Conservation (phyloP, 208 protist genomes). For the Blastocrithidia nonstop region DNA sequence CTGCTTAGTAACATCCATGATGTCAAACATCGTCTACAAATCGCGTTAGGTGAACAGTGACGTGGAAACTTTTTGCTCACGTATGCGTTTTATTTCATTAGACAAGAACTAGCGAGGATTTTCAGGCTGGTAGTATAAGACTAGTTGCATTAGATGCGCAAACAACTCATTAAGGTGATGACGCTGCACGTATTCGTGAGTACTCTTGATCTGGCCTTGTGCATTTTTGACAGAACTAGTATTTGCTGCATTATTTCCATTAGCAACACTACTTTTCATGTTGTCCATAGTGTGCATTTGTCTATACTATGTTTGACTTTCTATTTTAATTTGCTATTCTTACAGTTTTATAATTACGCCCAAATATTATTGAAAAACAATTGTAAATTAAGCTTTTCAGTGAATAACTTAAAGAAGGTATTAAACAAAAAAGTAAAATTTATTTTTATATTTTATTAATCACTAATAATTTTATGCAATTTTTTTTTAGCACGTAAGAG, state of each 20-base stretch:
- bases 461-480: no score
- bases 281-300: no score
- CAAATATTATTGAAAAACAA: no score
- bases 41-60: conserved; percentile 76
- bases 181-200: conserved; percentile 53
- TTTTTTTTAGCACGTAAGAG: no score
- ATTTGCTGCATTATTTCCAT: neutral
- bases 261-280: no score
- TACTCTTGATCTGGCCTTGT: conserved; percentile 5
- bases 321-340: conserved; percentile 1
- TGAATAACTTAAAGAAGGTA: no score
- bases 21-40: conserved; percentile 84
- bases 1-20: conserved; percentile 83
- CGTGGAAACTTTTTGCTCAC: conserved; percentile 33
- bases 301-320: no score
- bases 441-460: conserved; percentile 1
- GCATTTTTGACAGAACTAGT: neutral
- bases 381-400: no score
- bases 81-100: conserved; percentile 57
- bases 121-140: conserved; percentile 69
- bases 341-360: no score
- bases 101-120: conserved; percentile 63
- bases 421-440: no score
- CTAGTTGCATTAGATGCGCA: conserved; percentile 72
- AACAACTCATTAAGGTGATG: conserved; percentile 78